Percentiles rank a stretch among this genome's conserved stretches.
phyloP scores from a whole-genome alignment of 495 filamentous ascomycete species.

The Penicillium maclennaniae region DNA sequence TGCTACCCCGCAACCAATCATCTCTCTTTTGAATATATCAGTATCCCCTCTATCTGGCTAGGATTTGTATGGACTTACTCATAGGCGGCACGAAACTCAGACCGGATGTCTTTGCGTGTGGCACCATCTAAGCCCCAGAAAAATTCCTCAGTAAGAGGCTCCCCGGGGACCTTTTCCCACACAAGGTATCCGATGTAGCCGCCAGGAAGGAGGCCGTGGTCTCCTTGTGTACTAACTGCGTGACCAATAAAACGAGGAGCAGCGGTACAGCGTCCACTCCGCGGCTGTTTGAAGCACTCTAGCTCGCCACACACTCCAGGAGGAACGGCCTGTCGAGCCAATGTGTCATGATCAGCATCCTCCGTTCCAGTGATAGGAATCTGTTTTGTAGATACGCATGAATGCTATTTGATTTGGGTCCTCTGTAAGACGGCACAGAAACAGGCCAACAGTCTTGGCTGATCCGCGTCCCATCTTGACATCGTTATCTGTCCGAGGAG shows the following conservation, averaged over 20 bases:
- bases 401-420: slow-evolving; percentile 11
- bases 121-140: slow-evolving; percentile 16
- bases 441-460: slow-evolving; percentile 12
- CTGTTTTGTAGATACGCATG: slow-evolving; percentile 18
- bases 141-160: slow-evolving; percentile 14
- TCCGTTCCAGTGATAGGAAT: slow-evolving; percentile 21
- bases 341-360: slow-evolving; percentile 10
- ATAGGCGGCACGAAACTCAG: slow-evolving; percentile 11
- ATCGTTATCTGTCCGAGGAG: slow-evolving; percentile 3
- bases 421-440: slow-evolving; percentile 7
- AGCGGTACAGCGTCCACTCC: slow-evolving; percentile 8
- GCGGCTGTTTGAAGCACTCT: slow-evolving; percentile 8
- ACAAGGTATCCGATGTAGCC: slow-evolving; percentile 16
- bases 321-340: slow-evolving; percentile 5
- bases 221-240: slow-evolving; percentile 10
- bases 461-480: slow-evolving; percentile 9
- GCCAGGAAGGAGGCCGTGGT: slow-evolving; percentile 12
- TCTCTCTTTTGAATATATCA: slow-evolving; percentile 14
- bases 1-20: slow-evolving; percentile 8
- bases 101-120: slow-evolving; percentile 11
- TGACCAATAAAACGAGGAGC: slow-evolving; percentile 15
- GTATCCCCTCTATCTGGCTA: background rate
- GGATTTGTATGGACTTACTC: slow-evolving; percentile 13
- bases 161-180: slow-evolving; percentile 18
- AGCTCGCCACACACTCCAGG: slow-evolving; percentile 11